Evolutionary conservation across 176 grass and related monocot species (phyloP).

Genomic region (Phoenix roebelenii): DNA sequence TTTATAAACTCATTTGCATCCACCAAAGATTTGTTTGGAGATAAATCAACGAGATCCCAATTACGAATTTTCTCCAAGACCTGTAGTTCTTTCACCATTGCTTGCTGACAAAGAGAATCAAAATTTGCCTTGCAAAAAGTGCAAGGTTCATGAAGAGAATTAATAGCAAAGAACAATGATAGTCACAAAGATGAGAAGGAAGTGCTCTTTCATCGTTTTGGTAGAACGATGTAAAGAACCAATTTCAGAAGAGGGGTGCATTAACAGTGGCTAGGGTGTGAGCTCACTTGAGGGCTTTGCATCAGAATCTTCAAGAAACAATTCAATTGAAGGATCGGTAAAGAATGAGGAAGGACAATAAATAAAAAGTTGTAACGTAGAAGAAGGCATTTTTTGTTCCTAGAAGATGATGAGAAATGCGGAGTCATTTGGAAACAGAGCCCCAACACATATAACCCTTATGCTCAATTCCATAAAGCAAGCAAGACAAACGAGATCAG

Average conservation of each 20-base stretch:
- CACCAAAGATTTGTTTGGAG: background rate
- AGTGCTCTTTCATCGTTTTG: no score
- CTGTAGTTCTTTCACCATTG: background rate
- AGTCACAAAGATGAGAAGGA: no score
- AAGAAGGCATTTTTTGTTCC: background rate
- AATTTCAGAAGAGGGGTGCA: no score
- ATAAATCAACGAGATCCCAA: background rate
- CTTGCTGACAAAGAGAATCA: no score
- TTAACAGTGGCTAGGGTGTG: no score
- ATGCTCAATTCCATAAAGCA: background rate
- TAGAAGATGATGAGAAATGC: background rate
- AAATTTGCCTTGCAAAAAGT: no score
- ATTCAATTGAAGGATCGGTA: background rate
- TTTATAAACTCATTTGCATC: background rate
- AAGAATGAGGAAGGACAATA: background rate
- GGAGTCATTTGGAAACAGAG: background rate
- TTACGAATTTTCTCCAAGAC: background rate
- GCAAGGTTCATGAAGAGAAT: no score
- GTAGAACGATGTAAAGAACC: no score
- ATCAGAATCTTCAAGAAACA: no score
- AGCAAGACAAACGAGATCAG: background rate
- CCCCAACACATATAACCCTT: background rate
- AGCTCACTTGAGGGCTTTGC: no score
- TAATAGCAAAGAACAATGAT: no score
- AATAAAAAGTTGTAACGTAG: background rate